phyloP scores from a whole-genome alignment of 2,329 filamentous ascomycete genomes.

The Diaporthe sp. region DNA sequence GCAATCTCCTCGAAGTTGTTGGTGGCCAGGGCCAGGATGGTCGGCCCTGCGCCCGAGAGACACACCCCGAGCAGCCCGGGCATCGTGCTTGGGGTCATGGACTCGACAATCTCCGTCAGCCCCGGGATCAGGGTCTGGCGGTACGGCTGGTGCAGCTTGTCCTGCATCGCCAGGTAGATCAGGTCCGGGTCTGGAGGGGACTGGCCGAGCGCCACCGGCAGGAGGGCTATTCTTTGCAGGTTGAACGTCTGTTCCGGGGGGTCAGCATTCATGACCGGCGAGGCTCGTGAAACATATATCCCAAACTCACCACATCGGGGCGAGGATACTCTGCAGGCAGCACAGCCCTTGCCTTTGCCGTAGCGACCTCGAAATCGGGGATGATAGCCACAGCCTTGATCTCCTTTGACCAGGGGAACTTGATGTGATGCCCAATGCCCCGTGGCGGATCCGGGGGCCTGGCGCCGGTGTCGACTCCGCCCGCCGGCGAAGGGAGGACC shows the following conservation, averaged over 20 bases:
- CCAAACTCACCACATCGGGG: slow-evolving; percentile 79
- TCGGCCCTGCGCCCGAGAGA: slow-evolving; percentile 93
- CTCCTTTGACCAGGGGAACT: slow-evolving; percentile 92
- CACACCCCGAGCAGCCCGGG: slow-evolving; percentile 94
- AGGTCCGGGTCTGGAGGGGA: slow-evolving; percentile 92
- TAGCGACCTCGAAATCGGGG: slow-evolving; percentile 95
- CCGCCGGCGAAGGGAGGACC: slow-evolving; percentile 90
- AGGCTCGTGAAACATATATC: slow-evolving; percentile 2
- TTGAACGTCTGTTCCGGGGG: slow-evolving; percentile 80
- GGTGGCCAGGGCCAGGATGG: slow-evolving; percentile 93
- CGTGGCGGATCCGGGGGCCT: slow-evolving; percentile 89
- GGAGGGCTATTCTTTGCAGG: slow-evolving; percentile 90
- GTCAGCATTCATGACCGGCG: slow-evolving; percentile 19
- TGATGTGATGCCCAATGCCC: slow-evolving; percentile 96
- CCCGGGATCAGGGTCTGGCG: slow-evolving; percentile 92
- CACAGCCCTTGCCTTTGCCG: slow-evolving; percentile 88
- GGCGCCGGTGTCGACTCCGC: slow-evolving; percentile 90
- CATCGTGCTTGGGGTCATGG: slow-evolving; percentile 89
- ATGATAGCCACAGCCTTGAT: slow-evolving; percentile 99
- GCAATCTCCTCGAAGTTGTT: slow-evolving; percentile 92
- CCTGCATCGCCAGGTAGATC: slow-evolving; percentile 98
- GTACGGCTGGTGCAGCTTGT: slow-evolving; percentile 98
- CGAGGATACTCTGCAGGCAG: slow-evolving; percentile 85
- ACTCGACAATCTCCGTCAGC: slow-evolving; percentile 89
- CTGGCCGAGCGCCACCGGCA: slow-evolving; percentile 90